Evolutionary conservation across 176 grass and related monocot genomes (phyloP), one percentile per base, ranked within the genome.

Genomic region (Musa beccarii): DNA sequence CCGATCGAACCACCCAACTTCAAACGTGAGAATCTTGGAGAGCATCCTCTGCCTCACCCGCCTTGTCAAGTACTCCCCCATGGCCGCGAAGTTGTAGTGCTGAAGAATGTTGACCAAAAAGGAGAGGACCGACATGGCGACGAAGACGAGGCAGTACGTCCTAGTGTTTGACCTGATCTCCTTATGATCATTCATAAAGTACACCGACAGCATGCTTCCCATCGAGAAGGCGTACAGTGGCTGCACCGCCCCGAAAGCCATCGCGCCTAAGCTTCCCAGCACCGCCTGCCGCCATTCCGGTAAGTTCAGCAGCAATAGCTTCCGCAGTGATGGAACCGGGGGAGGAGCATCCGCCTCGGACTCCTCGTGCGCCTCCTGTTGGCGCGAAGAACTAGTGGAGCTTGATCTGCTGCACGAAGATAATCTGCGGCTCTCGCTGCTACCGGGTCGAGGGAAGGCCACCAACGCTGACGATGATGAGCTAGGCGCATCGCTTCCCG

Each of bases 1-100:
- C 4, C 43, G 66, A 11, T 69, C 66, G 29, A 69, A 69, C 66
- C 66, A 69, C 4, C 66, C 66, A 8, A 69, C 66, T 17, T 69
- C 66, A n/a, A 69, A 69, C 2, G 66, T 69, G 4, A 69, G 10
- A 2, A 69, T 69, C 66, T 69, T 51, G 66, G 66, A n/a, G 11
- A 69, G 34, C 66, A 69, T 69, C 29, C 66, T 20, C 66, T 49
- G 9, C 9, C 66, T 2, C 8, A 69, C 14, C 11, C 66, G 11
- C 66, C 49, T 69, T 1, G 66, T 69, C 1, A 69, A 14, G 29
- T 69, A 51, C 66, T 69, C 66, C 2, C 66, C 66, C 66, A 69
- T 69, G 9, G 24, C 24, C 4, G 13, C 66, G 14, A 69, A 69
- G 2, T 49, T 69, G 29, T 50, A 69, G 28, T 69, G 66, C 28